phyloP scores from a whole-genome alignment of 805 yeast genomes.

The Candida jianshihensis region DNA sequence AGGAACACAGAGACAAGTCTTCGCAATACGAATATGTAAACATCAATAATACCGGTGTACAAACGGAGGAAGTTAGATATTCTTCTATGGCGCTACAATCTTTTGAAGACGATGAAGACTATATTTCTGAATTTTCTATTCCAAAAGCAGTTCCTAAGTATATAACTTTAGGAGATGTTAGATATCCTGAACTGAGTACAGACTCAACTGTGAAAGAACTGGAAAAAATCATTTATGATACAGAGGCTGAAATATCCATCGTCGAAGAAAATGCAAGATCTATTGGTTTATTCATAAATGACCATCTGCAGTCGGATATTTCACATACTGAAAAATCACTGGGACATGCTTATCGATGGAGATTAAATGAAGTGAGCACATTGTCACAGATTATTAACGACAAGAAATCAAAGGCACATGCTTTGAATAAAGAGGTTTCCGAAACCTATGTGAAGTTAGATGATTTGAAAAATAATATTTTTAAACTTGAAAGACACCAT shows the following conservation, averaged over 20 bases:
- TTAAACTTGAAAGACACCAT: slow-evolving; percentile 1
- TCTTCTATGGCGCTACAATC: slow-evolving; percentile 9
- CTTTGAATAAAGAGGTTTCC: slow-evolving; percentile 1
- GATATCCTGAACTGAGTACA: slow-evolving; percentile 16
- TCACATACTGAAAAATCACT: slow-evolving; percentile 24
- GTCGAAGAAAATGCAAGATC: slow-evolving; percentile 24
- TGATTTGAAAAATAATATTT: neutral
- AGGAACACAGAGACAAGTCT: neutral
- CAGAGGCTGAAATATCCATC: slow-evolving; percentile 27
- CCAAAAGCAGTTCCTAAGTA: slow-evolving; percentile 15
- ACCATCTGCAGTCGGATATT: slow-evolving; percentile 23
- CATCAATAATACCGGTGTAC: slow-evolving; percentile 2
- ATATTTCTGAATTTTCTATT: slow-evolving; percentile 18
- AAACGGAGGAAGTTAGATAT: slow-evolving; percentile 11
- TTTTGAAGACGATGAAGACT: slow-evolving; percentile 28
- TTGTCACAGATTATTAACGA: slow-evolving; percentile 8
- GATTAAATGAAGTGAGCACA: slow-evolving; percentile 24
- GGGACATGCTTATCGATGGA: slow-evolving; percentile 29
- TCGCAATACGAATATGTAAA: slow-evolving; percentile 3
- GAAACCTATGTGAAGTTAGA: neutral
- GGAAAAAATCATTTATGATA: slow-evolving; percentile 19
- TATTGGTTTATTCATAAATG: slow-evolving; percentile 24
- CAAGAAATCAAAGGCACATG: neutral
- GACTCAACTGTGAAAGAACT: slow-evolving; percentile 12
- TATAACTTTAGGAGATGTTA: slow-evolving; percentile 13